Base-by-base conservation (phyloP, 164 flowering plant genomes). In the Stephania yunnanensis region DNA sequence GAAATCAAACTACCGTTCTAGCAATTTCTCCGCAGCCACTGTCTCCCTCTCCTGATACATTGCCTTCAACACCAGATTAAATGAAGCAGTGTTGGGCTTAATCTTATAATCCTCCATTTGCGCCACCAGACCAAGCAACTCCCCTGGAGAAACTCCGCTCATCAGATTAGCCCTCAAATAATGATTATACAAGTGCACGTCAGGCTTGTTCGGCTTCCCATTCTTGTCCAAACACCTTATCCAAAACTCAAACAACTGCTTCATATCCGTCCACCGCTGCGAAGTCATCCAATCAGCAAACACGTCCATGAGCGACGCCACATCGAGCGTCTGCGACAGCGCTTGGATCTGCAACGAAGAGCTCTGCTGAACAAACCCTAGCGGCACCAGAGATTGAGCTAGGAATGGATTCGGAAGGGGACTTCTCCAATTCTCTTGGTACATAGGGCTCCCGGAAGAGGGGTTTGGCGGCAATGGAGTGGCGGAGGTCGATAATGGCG, bases 381-480 rank as follows among this genome's bases (percentile, higher is more conserved):
- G 22, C 6, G 91, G 88, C 22, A 84, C 61, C 9, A 87, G 76
- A 10, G 90, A 77, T 46, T 83, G 86, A 53, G 82, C 71, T 9
- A 82, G 44, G 19, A 75, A 7, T 0, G 80, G 65, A 74, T 66
- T 52, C 20, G 85, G 69, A 50, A 44, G 46, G 9, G 91, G 89
- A 77, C 46, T 86, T 7, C 96, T 82, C 95, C 96, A 95, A 85
- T 86, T 91, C 72, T 86, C 87, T 15, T 83, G 83, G 86, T 92
- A 93, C 9, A 88, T 78, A 2, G 97, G 97, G 79, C 92, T 89
- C 6, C 95, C 95, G 12, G 94, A 72, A 17, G 97, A 87, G 0
- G 99, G 96, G 72, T 86, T 95, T 0, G 95, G 95, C 1, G 98
- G 97, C 42, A 93, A 84, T 11, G 97, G 91, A 1, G 91, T 75